Evolutionary conservation across 1,139 yeast genomes (phyloP).

Genomic region (Kodamaea derodonti): DNA sequence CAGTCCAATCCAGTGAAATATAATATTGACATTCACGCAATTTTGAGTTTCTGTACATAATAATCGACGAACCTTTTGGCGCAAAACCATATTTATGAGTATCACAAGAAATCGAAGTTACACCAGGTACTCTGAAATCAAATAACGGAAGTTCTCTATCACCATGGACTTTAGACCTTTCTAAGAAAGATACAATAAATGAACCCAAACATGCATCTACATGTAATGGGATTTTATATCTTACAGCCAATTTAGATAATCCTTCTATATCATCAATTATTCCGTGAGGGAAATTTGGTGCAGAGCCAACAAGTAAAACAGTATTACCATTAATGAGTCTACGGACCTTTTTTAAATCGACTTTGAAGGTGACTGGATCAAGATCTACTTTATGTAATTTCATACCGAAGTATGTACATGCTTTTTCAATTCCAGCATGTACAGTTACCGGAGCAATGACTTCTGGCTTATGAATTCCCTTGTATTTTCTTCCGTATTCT

Average conservation of each 20-base stretch:
- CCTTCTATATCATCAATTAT: conserved; percentile 83
- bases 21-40: conserved; percentile 82
- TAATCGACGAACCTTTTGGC: conserved; percentile 91
- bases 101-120: conserved; percentile 96
- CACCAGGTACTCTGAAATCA: conserved; percentile 88
- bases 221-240: conserved; percentile 72
- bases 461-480: conserved; percentile 73
- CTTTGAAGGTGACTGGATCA: conserved; percentile 65
- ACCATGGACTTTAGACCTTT: conserved; percentile 55
- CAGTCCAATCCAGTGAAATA: conserved; percentile 81
- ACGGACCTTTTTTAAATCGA: conserved; percentile 59
- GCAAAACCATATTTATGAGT: conserved; percentile 98
- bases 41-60: conserved; percentile 72
- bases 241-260: conserved; percentile 62
- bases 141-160: conserved; percentile 50
- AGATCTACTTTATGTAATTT: conserved; percentile 77
- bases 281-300: conserved; percentile 97
- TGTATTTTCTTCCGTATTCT: conserved; percentile 53
- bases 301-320: conserved; percentile 82
- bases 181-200: conserved; percentile 78
- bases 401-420: conserved; percentile 87
- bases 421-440: conserved; percentile 96
- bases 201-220: conserved; percentile 97
- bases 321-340: conserved; percentile 73
- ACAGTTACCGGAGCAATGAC: conserved; percentile 85